Base-by-base conservation (phyloP, 2,329 filamentous ascomycete genomes). In the Dactylella cylindrospora region DNA sequence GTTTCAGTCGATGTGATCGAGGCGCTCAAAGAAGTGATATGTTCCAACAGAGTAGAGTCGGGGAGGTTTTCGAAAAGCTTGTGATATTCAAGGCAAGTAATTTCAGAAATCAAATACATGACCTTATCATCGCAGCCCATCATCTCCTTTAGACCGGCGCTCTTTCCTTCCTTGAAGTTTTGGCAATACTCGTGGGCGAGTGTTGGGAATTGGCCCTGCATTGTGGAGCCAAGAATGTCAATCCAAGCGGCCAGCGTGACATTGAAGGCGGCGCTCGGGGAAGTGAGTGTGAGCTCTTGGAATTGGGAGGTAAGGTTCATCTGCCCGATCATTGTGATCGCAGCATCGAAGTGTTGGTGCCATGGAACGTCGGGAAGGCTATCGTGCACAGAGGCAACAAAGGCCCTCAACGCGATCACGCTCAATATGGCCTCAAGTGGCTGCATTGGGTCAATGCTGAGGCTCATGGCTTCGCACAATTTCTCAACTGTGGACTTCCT, bases 31-130 rank as follows among this genome's bases (percentile, higher is more conserved):
- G 86, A 83, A 65, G 86, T 84, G 31, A 97, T 89, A 73, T 96
- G 91, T 61, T 86, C 82, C 80, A 90, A 96, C 36, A 97, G 82
- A 44, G 84, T 82, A 66, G 93, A 84, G 70, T 93, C 85, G 68
- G 95, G 87, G 68, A 79, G 68, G 76, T 93, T 89, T 68, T 86
- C 87, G 61, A 86, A 83, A 31, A 78, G 76, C 78, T 93, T 94
- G 66, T 96, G 81, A 2, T 88, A 86, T 73, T 97, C 93, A 47
- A 98, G 83, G 74, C 93, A 97, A 50, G 91, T 88, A 69, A 97
- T 95, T 75, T 98, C 93, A 1, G 90, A 95, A 72, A 98, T 95
- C 69, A 97, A 79, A 73, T 95, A 97, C 90, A 98, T 96, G 74
- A 97, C 86, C 17, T 84, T 84, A 74, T 98, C 93, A 66, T 97